phyloP scores from a whole-genome alignment of 2,329 filamentous ascomycete genomes.

The Cladosporium sphaerospermum region DNA sequence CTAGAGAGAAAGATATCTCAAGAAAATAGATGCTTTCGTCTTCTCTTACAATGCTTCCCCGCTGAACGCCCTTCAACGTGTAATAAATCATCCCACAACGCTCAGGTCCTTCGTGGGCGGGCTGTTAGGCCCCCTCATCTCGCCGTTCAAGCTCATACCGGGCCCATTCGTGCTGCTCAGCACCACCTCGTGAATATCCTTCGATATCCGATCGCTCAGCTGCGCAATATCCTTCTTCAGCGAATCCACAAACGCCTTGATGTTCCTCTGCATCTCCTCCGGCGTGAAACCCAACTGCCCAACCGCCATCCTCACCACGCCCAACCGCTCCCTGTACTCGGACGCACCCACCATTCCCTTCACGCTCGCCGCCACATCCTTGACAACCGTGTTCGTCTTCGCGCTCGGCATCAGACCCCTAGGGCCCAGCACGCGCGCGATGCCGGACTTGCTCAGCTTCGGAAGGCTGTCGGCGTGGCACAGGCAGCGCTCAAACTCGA shows the following conservation, averaged over 20 bases:
- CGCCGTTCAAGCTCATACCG: slow-evolving; percentile 78
- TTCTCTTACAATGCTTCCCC: slow-evolving; percentile 6
- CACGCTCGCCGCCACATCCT: slow-evolving; percentile 68
- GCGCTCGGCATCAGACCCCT: slow-evolving; percentile 85
- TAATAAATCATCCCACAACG: slow-evolving; percentile 6
- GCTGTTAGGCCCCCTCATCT: slow-evolving; percentile 60
- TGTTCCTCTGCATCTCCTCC: slow-evolving; percentile 76
- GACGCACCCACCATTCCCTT: slow-evolving; percentile 76
- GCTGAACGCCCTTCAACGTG: slow-evolving; percentile 10
- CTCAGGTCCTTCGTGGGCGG: slow-evolving; percentile 34
- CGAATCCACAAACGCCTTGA: slow-evolving; percentile 67
- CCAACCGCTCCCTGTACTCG: slow-evolving; percentile 79
- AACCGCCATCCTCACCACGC: slow-evolving; percentile 81
- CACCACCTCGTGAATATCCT: slow-evolving; percentile 70
- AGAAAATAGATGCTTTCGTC: slow-evolving; percentile 8
- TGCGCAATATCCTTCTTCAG: slow-evolving; percentile 70
- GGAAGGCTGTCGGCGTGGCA: slow-evolving; percentile 74
- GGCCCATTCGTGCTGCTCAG: slow-evolving; percentile 83
- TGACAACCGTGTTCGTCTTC: slow-evolving; percentile 84
- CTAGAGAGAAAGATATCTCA: neutral
- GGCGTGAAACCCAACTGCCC: slow-evolving; percentile 87
- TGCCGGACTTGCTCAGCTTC: slow-evolving; percentile 71
- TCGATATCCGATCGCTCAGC: slow-evolving; percentile 58
- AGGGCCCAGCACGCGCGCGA: slow-evolving; percentile 80
- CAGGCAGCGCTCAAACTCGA: slow-evolving; percentile 84